phyloP scores from a whole-genome alignment of 1,139 yeast genomes.

The Lodderomyces beijingensis region DNA sequence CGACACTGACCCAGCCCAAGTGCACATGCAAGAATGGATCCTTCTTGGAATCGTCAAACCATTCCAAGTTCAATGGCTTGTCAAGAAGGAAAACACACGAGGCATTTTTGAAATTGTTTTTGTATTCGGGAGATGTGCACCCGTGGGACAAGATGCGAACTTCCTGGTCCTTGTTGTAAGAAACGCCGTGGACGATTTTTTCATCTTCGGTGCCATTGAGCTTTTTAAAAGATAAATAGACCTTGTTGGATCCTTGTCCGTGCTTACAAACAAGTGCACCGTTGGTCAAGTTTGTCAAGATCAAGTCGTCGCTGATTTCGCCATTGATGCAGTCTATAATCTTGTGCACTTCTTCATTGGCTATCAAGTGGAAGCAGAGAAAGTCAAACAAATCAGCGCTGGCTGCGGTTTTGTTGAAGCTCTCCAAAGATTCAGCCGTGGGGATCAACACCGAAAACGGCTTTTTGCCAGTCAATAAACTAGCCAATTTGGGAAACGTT shows the following conservation, averaged over 20 bases:
- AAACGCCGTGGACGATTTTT: conserved; percentile 4
- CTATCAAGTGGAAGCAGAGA: conserved; percentile 66
- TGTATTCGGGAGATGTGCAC: conserved; percentile 43
- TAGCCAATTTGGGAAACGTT: conserved; percentile 23
- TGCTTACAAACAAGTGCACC: conserved; percentile 41
- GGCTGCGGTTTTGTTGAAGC: conserved; percentile 48
- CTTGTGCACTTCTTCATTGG: conserved; percentile 40
- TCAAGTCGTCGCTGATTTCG: conserved; percentile 6
- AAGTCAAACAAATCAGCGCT: conserved; percentile 47
- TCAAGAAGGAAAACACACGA: conserved; percentile 73
- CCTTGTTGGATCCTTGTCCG: conserved; percentile 37
- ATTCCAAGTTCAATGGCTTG: conserved; percentile 48
- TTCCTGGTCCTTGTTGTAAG: conserved; percentile 56
- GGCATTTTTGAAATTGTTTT: conserved; percentile 13
- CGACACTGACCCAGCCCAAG: conserved; percentile 62
- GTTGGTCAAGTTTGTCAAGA: conserved; percentile 34
- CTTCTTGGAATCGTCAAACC: conserved; percentile 46
- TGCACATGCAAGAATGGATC: conserved; percentile 50
- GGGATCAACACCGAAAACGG: conserved; percentile 75
- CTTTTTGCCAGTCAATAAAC: conserved; percentile 18
- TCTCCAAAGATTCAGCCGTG: conserved; percentile 49
- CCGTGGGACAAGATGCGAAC: conserved; percentile 66
- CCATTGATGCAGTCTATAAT: conserved; percentile 31
- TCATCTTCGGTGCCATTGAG: conserved; percentile 8
- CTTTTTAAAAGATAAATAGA: conserved; percentile 23